Percentiles rank a stretch among this genome's conserved stretches.
Evolutionary conservation across 176 grass and related monocot genomes (phyloP).

Genomic region (Panicum miliaceum): DNA sequence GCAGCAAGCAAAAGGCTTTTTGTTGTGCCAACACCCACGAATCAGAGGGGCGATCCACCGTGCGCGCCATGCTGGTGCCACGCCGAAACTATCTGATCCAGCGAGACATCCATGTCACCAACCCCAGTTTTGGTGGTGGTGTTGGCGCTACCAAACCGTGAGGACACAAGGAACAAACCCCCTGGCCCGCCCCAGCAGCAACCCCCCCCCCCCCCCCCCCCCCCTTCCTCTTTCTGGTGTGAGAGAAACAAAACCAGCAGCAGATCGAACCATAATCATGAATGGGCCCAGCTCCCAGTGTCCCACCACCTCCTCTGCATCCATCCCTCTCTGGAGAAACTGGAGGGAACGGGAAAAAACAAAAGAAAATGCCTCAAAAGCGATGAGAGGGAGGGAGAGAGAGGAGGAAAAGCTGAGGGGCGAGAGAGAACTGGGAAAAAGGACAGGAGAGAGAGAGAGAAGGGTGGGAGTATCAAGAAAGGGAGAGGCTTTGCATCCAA

Average conservation of each 20-base stretch:
- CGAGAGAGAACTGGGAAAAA: not conserved
- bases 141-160: slow-evolving; percentile 26
- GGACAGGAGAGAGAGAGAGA: not conserved
- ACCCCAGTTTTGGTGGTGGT: not conserved
- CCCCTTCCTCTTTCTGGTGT: too few relatives aligned
- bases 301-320: not conserved
- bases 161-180: not conserved
- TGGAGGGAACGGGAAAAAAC: not conserved
- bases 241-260: slow-evolving; percentile 20
- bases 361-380: not conserved
- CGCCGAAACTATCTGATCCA: not conserved
- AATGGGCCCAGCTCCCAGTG: slow-evolving; percentile 23
- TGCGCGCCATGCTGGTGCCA: slow-evolving; percentile 11
- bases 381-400: not conserved
- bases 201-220: too few relatives aligned
- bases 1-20: not conserved
- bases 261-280: slow-evolving; percentile 50
- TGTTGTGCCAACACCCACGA: slow-evolving; percentile 12
- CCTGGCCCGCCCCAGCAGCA: not conserved
- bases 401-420: not conserved
- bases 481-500: slow-evolving; percentile 52
- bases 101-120: slow-evolving; percentile 52
- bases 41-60: not conserved
- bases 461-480: slow-evolving; percentile 57
- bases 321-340: not conserved